Percentiles rank a stretch among this genome's conserved stretches.
Conservation (phyloP, 352 stramenopile genomes). For the Phytophthora lateralis region DNA sequence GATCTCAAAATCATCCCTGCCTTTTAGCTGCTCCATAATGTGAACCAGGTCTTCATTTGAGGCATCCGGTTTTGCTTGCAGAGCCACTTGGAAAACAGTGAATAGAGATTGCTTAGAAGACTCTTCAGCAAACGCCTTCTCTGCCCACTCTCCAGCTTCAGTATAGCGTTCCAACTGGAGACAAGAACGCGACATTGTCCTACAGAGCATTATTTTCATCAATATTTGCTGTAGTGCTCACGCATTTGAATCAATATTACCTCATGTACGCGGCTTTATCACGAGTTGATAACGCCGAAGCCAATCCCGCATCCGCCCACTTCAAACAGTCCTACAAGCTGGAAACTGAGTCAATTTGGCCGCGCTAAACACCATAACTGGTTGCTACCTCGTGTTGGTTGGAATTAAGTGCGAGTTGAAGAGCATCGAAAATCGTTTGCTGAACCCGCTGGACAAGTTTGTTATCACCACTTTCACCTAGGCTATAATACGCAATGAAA, state of each 20-base stretch:
- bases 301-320: conserved; percentile 46
- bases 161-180: conserved; percentile 40
- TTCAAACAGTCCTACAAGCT: conserved; percentile 51
- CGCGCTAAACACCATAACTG: neutral
- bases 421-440: conserved; percentile 53
- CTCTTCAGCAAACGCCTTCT: conserved; percentile 54
- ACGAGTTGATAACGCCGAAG: conserved; percentile 23
- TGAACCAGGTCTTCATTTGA: conserved; percentile 20
- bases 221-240: conserved; percentile 1
- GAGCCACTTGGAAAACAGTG: conserved; percentile 50
- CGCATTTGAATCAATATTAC: conserved; percentile 27
- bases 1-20: conserved; percentile 66
- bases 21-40: conserved; percentile 45
- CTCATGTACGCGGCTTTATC: conserved; percentile 62
- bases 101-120: conserved; percentile 68
- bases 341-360: neutral
- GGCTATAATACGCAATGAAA: conserved; percentile 11
- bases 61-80: conserved; percentile 24
- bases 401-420: conserved; percentile 44
- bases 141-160: conserved; percentile 47
- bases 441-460: conserved; percentile 32
- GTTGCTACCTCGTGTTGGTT: conserved; percentile 46
- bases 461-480: conserved; percentile 8
- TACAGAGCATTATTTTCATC: conserved; percentile 11
- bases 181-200: conserved; percentile 40